Evolutionary conservation across 2,329 filamentous ascomycete genomes (phyloP), one percentile per base, ranked within the genome.

Genomic region (Cadophora luteo-olivacea): DNA sequence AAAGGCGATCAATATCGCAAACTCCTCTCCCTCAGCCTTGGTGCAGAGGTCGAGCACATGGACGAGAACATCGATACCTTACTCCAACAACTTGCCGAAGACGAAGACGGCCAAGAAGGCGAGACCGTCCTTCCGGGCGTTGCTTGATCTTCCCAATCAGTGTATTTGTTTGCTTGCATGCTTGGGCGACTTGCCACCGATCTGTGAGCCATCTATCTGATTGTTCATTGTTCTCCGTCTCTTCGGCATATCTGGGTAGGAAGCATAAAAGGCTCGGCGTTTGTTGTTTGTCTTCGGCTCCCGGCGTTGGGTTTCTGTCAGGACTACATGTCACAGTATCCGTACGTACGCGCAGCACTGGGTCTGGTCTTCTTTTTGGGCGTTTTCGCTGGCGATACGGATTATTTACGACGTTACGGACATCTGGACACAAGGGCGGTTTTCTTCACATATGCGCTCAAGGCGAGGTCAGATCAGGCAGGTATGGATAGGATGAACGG

Each of bases 1-100:
- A 89, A 89, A 77, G 91, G 92, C 72, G 89, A 90, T 73, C 88
- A 90, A 77, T 95, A 94, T 78, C 85, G 91, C 51, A 68, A 68
- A 67, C 67, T 75, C 2, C 70, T 76, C 45, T 64, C 66, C 6
- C 72, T 70, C 25, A 67, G 67, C 33, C 52, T 74, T 14, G 74
- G 69, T 33, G 63, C 66, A 82, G 84, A 55, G 89, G 88, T 75
- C 79, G 89, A 62, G 85, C 88, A 75, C 22, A 73, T 75, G 66
- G 73, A 76, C 64, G 71, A 76, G 52, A 75, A 74, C 25, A 65
- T 76, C 38, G 72, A 76, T 71, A 69, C 65, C 22, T 57, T 76
- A 36, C 68, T 76, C 33, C 70, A 73, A 52, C 71, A 76, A 61
- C 64, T 77, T 32, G 70, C 72, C 57, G 74, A 75, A 45, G 72